Evolutionary conservation across 164 flowering plant species (phyloP).

Genomic region (Platanus orientalis): DNA sequence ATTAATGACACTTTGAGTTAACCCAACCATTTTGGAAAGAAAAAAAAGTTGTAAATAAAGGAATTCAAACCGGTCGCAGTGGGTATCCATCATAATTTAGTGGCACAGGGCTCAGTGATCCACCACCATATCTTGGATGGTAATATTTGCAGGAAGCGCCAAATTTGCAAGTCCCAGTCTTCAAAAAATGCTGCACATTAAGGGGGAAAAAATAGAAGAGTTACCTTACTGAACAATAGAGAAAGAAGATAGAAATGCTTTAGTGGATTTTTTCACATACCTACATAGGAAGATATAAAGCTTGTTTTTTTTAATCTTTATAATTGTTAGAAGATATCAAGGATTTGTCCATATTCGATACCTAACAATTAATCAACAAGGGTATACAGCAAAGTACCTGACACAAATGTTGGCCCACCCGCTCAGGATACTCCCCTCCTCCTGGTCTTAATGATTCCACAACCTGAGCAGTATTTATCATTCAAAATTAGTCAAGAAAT

Average conservation of each 20-base stretch:
- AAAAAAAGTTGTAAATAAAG: conserved; percentile 4
- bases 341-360: too few species aligned
- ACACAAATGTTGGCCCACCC: conserved; percentile 79
- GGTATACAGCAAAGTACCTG: conserved; percentile 44
- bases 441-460: conserved; percentile 41
- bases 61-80: conserved; percentile 66
- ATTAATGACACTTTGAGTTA: not conserved
- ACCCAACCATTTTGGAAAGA: not conserved
- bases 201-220: too few species aligned
- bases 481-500: not conserved
- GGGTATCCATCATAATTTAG: conserved; percentile 84
- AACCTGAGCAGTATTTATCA: conserved; percentile 39
- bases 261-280: too few species aligned
- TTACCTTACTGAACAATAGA: not conserved
- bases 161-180: conserved; percentile 88
- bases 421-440: conserved; percentile 78
- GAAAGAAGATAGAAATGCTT: not conserved
- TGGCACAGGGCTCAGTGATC: conserved; percentile 41
- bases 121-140: conserved; percentile 78
- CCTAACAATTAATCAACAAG: not conserved
- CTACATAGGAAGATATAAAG: too few species aligned
- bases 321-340: too few species aligned
- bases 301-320: too few species aligned
- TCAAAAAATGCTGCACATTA: conserved; percentile 1
- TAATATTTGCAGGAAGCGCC: conserved; percentile 94